phyloP scores from a whole-genome alignment of 352 stramenopile genomes.

The Elongisporangium senticosum region DNA sequence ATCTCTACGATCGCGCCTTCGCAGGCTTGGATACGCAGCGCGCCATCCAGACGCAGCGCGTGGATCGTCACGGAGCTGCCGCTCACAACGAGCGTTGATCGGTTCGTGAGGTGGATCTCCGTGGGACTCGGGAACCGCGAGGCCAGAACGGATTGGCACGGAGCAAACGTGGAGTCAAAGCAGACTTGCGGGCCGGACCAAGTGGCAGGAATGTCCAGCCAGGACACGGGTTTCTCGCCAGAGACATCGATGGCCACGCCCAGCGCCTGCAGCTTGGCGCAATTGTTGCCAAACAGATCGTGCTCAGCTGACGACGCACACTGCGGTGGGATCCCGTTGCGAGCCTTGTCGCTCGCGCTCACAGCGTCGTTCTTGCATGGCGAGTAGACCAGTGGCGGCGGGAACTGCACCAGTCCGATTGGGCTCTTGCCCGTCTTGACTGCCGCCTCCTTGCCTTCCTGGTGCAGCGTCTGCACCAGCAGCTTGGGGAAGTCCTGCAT shows the following conservation, averaged over 20 bases:
- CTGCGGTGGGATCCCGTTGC: conserved; percentile 51
- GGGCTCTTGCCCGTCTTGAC: conserved; percentile 5
- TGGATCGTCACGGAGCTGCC: conserved; percentile 37
- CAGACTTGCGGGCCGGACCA: conserved; percentile 40
- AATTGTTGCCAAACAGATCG: conserved; percentile 51
- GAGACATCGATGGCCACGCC: conserved; percentile 16
- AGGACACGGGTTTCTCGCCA: conserved; percentile 16
- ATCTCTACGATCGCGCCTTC: conserved; percentile 40
- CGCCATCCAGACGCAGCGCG: conserved; percentile 38
- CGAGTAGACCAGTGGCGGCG: conserved; percentile 56
- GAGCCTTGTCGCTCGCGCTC: conserved; percentile 44
- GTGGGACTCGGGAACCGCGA: conserved; percentile 25
- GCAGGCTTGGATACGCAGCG: conserved; percentile 36
- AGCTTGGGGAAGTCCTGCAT: conserved; percentile 77
- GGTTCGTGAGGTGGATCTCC: conserved; percentile 26
- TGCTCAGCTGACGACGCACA: conserved; percentile 60
- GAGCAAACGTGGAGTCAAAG: conserved; percentile 31
- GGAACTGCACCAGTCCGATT: conserved; percentile 51
- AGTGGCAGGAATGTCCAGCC: conserved; percentile 47
- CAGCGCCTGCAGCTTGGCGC: conserved; percentile 25
- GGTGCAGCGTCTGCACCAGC: conserved; percentile 22
- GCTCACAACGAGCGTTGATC: conserved; percentile 53
- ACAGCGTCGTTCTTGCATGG: conserved; percentile 67
- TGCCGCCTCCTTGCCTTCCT: conserved; percentile 5
- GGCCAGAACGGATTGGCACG: conserved; percentile 20